Percentiles rank a stretch among this genome's conserved stretches.
Evolutionary conservation across 495 filamentous ascomycete species (phyloP).

Genomic region (Aspergillus mulundensis): DNA sequence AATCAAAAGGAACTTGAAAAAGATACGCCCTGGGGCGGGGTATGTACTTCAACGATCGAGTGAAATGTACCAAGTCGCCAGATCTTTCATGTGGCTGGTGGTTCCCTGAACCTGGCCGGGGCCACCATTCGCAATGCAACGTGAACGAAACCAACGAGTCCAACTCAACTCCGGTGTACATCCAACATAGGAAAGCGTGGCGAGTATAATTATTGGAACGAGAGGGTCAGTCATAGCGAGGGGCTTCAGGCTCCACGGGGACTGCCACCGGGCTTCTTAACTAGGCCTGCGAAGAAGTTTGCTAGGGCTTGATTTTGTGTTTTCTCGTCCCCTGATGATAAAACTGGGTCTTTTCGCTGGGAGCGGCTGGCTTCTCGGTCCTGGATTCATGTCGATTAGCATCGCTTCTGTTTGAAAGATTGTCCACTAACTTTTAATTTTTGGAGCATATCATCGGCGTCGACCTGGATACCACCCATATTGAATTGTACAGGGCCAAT

Average conservation of each 20-base stretch:
- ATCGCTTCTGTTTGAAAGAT: not conserved
- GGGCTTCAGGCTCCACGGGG: constrained; percentile 36
- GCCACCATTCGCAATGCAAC: not conserved
- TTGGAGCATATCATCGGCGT: constrained; percentile 92
- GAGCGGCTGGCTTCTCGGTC: constrained; percentile 54
- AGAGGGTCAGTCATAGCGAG: constrained; percentile 25
- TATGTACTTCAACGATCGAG: constrained; percentile 11
- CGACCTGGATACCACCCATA: constrained; percentile 93
- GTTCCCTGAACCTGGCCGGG: not conserved
- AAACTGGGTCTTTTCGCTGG: constrained; percentile 39
- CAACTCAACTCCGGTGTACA: constrained; percentile 5
- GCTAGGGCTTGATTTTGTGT: constrained; percentile 63
- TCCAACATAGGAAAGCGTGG: not conserved
- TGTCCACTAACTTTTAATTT: constrained; percentile 65
- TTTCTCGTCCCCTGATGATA: constrained; percentile 49
- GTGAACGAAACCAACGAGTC: not conserved
- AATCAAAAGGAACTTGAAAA: constrained; percentile 9
- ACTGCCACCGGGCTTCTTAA: constrained; percentile 52
- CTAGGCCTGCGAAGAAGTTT: constrained; percentile 62
- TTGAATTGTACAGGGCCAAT: constrained; percentile 97
- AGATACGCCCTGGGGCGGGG: not conserved
- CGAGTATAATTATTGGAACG: not conserved
- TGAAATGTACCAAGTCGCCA: not conserved
- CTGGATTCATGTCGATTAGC: constrained; percentile 28
- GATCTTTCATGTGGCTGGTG: too few species aligned